Evolutionary conservation across 768 basidiomycete genomes (phyloP), one percentile per base, ranked within the genome.

Genomic region (Boletus pseudopeckii): DNA sequence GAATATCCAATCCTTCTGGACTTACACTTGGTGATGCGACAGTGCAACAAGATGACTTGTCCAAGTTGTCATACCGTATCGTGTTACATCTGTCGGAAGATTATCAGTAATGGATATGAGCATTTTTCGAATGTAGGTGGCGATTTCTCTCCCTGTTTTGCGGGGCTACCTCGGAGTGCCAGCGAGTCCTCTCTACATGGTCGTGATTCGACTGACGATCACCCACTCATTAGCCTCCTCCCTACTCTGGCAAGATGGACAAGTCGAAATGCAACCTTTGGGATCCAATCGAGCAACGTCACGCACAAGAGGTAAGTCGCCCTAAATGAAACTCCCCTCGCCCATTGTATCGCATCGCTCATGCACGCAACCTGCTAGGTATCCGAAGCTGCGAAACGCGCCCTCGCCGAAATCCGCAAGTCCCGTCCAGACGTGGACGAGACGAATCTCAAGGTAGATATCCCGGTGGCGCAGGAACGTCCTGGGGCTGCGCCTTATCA

Each of bases 41-140:
- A 91, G 86, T 96, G 94, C 73, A 96, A 96, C 80, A 96, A 96
- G 69, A 95, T 97, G 85, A 79, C 75, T 1, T 92, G 90, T 61
- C 81, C 85, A 1, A 72, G 85, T 54, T 96, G 94, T 63, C 56
- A 43, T 2, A 84, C 90, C 0, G 34, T 89, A 38, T 92, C 87
- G 0, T 97, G 94, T 69, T 95, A 97, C 64, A 74, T 92, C 24
- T 96, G 94, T 65, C 80, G 90, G 28, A 60, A 88, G 62, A 61
- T 85, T 33, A 88, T 95, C 38, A 71, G 30, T 0, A 71, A 32
- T 0, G 88, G 89, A 1, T 92, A 92, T 61, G 85, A 90, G 0
- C 91, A 93, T 63, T 92, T 92, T 64, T 67, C 77, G 44, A 72
- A 80, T 45, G 80, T 80, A 63, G 32, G 75, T 66, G 30, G 26